A percentile compares a stretch with the other conserved stretches of the same genome.
These are phyloP conservation scores for Celoporthe dispersa DNA, from an alignment of 2,329 filamentous ascomycete genomes.

Conservation along the genomic window DNA sequence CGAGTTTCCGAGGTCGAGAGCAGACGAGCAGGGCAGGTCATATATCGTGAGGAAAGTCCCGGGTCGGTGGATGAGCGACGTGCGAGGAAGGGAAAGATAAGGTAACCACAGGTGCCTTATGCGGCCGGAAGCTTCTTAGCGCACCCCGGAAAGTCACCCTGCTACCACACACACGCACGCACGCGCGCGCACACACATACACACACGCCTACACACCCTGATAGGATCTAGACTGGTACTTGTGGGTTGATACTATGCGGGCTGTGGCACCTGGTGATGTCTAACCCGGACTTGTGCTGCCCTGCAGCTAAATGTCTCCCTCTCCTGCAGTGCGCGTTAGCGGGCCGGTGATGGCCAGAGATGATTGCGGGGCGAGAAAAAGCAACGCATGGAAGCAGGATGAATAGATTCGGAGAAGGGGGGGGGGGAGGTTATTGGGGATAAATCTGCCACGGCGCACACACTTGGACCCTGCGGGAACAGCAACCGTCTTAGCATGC, in stretches of 20 bases:
- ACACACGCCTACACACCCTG: conserved; percentile 17
- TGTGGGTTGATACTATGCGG: conserved; percentile 6
- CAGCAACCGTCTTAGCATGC: conserved; percentile 8
- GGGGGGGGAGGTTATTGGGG: neutral
- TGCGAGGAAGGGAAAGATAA: conserved; percentile 21
- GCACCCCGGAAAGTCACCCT: conserved; percentile 23
- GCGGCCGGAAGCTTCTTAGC: conserved; percentile 13
- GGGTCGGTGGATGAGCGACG: neutral
- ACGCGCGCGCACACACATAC: conserved; percentile 20
- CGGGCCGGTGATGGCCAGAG: conserved; percentile 11
- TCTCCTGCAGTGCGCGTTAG: conserved; percentile 27
- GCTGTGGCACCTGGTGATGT: conserved; percentile 5
- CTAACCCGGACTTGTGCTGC: conserved; percentile 3
- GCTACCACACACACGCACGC: neutral
- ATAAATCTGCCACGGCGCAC: neutral
- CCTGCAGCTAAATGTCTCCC: conserved; percentile 3
- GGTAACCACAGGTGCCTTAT: conserved; percentile 21
- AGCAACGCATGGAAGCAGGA: neutral
- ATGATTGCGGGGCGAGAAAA: conserved; percentile 15
- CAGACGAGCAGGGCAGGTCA: conserved; percentile 12
- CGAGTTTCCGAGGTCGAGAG: neutral
- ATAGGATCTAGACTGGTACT: conserved; percentile 4
- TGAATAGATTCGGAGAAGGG: neutral
- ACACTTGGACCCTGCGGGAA: neutral
- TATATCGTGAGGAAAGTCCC: conserved; percentile 10